These are phyloP conservation scores for Aspergillus flavus DNA, from an alignment of 2,329 filamentous ascomycete species.

Conservation along the genomic window DNA sequence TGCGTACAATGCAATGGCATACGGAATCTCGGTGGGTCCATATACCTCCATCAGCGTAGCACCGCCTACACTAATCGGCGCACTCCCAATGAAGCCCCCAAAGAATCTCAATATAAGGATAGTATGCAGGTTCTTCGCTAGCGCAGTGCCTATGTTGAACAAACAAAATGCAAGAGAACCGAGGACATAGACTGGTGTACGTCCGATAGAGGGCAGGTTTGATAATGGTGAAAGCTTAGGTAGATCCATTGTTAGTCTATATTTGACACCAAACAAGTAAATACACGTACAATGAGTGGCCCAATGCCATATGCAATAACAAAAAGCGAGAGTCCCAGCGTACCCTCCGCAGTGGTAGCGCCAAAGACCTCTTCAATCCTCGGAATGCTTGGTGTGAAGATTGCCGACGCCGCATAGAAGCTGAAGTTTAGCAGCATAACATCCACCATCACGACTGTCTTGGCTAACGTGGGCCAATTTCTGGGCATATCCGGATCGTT, in stretches of 20 bases:
- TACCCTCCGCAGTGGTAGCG: conserved; percentile 55
- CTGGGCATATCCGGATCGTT: conserved; percentile 1
- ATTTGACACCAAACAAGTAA: fast-evolving
- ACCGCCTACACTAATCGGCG: conserved; percentile 11
- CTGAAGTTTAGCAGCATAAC: conserved; percentile 17
- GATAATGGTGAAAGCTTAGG: conserved; percentile 13
- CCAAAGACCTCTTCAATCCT: conserved; percentile 58
- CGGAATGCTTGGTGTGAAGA: conserved; percentile 50
- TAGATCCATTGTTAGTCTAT: neutral
- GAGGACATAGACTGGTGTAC: conserved; percentile 17
- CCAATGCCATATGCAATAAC: conserved; percentile 55
- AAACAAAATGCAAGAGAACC: conserved; percentile 15
- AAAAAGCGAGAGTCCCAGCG: conserved; percentile 63
- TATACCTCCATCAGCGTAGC: conserved; percentile 13
- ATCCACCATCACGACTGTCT: neutral
- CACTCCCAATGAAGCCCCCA: conserved; percentile 4
- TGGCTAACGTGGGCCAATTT: neutral
- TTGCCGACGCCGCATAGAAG: conserved; percentile 32
- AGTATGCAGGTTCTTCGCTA: conserved; percentile 15
- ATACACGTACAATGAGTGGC: conserved; percentile 13
- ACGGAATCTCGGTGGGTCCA: neutral
- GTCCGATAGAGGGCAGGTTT: conserved; percentile 14
- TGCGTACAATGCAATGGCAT: conserved; percentile 11
- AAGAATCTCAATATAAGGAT: conserved; percentile 16
- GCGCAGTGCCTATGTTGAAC: conserved; percentile 16